Evolutionary conservation across 495 filamentous ascomycete genomes (phyloP).

Genomic region (Bathelium albidoporum): DNA sequence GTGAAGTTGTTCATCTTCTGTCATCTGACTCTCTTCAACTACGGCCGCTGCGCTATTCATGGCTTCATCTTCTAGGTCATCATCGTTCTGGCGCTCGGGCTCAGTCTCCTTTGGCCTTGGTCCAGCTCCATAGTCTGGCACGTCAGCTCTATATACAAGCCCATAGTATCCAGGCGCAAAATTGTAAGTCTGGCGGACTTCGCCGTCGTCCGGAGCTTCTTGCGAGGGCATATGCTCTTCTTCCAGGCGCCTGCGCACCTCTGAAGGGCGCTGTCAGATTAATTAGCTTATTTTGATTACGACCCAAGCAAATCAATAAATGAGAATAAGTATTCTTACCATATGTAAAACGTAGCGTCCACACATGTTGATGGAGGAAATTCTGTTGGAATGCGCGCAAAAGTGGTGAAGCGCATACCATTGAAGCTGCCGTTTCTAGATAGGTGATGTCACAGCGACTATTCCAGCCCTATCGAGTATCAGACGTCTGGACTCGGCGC

Average conservation of each 20-base stretch:
- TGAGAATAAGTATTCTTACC: constrained; percentile 41
- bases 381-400: not conserved
- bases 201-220: constrained; percentile 55
- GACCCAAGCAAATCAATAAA: too few relatives aligned
- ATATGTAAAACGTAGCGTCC: constrained; percentile 74
- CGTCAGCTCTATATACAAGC: constrained; percentile 73
- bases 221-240: constrained; percentile 67
- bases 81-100: constrained; percentile 12
- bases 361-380: constrained; percentile 49
- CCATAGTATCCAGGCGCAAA: constrained; percentile 84
- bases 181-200: constrained; percentile 70
- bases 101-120: constrained; percentile 14
- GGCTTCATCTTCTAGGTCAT: constrained; percentile 14
- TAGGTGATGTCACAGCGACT: not conserved
- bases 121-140: constrained; percentile 44
- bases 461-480: not conserved
- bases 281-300: constrained; percentile 27
- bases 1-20: constrained; percentile 9
- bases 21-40: not conserved
- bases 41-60: not conserved
- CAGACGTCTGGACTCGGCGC: not conserved
- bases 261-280: constrained; percentile 41
- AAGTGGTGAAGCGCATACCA: not conserved
- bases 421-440: not conserved
- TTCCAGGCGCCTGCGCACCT: constrained; percentile 59